phyloP scores from a whole-genome alignment of 2,329 filamentous ascomycete species.

The Verruconis gallopava region DNA sequence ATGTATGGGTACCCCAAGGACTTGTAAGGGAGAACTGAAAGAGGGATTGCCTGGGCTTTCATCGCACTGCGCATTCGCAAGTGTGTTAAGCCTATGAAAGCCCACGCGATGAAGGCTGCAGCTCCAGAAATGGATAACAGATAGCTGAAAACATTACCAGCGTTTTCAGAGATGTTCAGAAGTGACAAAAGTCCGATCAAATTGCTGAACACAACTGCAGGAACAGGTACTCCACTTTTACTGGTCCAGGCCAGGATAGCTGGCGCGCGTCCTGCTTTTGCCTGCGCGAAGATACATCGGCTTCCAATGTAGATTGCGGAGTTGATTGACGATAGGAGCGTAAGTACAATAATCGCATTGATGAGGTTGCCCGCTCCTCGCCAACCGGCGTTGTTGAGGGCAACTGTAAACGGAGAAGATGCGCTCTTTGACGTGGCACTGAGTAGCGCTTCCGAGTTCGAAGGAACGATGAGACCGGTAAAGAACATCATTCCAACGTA shows the following conservation, averaged over 20 bases:
- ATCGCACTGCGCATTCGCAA: not conserved
- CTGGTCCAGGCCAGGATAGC: not conserved
- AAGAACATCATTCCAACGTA: conserved; percentile 74
- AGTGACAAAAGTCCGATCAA: not conserved
- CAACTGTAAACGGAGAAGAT: conserved; percentile 85
- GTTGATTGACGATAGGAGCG: conserved; percentile 82
- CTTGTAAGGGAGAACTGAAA: not conserved
- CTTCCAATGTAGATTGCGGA: conserved; percentile 46
- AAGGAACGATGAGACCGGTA: conserved; percentile 71
- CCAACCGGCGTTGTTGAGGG: conserved; percentile 74
- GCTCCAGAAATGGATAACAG: not conserved
- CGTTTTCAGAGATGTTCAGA: not conserved
- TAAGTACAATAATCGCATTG: conserved; percentile 88
- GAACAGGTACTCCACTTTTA: not conserved
- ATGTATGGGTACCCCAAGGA: not conserved
- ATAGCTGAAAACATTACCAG: not conserved
- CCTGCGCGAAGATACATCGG: conserved; percentile 29
- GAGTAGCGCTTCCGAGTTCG: conserved; percentile 48
- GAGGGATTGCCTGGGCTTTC: not conserved
- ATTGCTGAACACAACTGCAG: not conserved
- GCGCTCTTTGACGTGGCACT: conserved; percentile 40
- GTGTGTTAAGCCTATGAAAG: not conserved
- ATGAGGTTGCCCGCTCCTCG: conserved; percentile 70
- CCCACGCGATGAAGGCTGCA: not conserved
- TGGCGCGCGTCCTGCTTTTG: not conserved